Evolutionary conservation across 805 yeast genomes (phyloP).

Genomic region (Candida morakotiae): DNA sequence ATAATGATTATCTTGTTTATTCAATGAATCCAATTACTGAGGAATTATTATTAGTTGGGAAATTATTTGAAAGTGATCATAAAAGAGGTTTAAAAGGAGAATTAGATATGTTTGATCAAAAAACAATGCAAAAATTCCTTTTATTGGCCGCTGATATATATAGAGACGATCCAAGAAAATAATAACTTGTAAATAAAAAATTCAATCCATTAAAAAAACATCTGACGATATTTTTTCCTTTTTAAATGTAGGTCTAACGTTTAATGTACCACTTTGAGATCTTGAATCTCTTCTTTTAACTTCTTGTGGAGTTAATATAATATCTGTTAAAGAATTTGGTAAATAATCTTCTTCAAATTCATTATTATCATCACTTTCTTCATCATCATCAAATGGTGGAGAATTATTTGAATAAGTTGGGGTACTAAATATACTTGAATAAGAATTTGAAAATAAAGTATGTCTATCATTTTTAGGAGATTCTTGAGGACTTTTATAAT

Average conservation of each 20-base stretch:
- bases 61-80: slow-evolving; percentile 35
- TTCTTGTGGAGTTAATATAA: slow-evolving; percentile 76
- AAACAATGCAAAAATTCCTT: slow-evolving; percentile 25
- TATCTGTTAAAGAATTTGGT: slow-evolving; percentile 76
- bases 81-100: slow-evolving; percentile 37
- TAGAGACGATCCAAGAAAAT: slow-evolving; percentile 27
- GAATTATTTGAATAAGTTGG: slow-evolving; percentile 5
- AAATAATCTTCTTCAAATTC: slow-evolving; percentile 68
- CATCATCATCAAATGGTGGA: slow-evolving; percentile 9
- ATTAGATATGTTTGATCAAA: slow-evolving; percentile 15
- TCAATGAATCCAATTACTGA: slow-evolving; percentile 36
- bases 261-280: slow-evolving; percentile 41
- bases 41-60: slow-evolving; percentile 37
- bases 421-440: slow-evolving; percentile 5
- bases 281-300: slow-evolving; percentile 64
- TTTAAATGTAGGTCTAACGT: slow-evolving; percentile 29
- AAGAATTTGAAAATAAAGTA: slow-evolving; percentile 6
- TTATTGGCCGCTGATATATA: slow-evolving; percentile 36
- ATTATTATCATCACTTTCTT: neutral
- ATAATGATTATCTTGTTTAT: slow-evolving; percentile 32
- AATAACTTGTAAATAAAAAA: neutral
- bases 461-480: neutral
- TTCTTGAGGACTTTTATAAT: slow-evolving; percentile 31
- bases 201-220: slow-evolving; percentile 37
- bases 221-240: slow-evolving; percentile 15